Evolutionary conservation across 305 asterid genomes (phyloP).

Genomic region (Solanum hybrid): DNA sequence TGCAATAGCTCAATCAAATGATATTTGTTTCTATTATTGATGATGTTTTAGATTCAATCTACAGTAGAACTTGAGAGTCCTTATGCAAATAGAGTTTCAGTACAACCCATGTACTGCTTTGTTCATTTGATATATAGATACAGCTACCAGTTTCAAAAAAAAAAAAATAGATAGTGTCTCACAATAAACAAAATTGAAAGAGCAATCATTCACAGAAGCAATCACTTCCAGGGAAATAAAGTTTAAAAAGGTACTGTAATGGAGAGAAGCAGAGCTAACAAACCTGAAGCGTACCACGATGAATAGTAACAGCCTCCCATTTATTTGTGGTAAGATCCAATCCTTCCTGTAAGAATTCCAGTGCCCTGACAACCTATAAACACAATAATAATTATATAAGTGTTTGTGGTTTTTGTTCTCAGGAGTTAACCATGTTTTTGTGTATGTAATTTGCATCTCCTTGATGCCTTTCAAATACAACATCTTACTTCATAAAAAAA

Average conservation of each 20-base stretch:
- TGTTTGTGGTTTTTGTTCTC: background rate
- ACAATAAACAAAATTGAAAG: background rate
- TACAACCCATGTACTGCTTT: background rate
- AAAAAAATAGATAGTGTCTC: background rate
- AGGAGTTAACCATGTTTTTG: background rate
- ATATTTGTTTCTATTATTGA: background rate
- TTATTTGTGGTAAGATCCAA: slow-evolving; percentile 37
- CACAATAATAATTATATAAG: background rate
- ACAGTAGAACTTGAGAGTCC: background rate
- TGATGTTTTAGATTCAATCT: background rate
- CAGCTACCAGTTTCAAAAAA: background rate
- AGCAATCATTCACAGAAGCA: background rate
- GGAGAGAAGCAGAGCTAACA: slow-evolving; percentile 29
- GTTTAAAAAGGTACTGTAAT: background rate
- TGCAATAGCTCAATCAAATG: background rate
- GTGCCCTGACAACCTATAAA: slow-evolving; percentile 89
- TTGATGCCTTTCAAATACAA: background rate
- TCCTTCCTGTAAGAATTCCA: slow-evolving; percentile 67
- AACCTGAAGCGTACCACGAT: slow-evolving; percentile 99
- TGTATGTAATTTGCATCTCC: background rate
- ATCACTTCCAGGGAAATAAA: background rate
- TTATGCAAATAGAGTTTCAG: background rate
- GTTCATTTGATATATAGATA: background rate
- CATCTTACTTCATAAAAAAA: background rate
- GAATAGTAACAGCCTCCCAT: slow-evolving; percentile 83